phyloP scores from a whole-genome alignment of 345 rosid species.

The Odontarrhena argentea region DNA sequence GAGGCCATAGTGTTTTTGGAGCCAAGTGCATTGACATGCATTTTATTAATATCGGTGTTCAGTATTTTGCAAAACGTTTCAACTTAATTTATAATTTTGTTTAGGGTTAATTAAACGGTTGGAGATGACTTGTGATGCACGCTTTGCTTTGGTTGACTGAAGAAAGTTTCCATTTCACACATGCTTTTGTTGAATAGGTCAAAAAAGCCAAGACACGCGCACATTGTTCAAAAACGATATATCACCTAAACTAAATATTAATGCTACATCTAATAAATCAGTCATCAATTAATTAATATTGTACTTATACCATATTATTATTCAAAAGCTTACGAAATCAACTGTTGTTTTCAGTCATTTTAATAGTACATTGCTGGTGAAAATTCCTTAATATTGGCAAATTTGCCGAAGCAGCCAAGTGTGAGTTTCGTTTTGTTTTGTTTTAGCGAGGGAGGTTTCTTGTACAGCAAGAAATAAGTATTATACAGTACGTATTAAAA shows the following conservation, averaged over 20 bases:
- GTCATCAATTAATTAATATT: background rate
- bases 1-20: too few species aligned
- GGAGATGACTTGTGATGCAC: conserved; percentile 20
- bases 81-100: background rate
- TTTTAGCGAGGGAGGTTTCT: conserved; percentile 15
- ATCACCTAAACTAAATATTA: conserved; percentile 34
- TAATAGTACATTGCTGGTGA: conserved; percentile 24
- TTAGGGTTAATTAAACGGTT: conserved; percentile 2
- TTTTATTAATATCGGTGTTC: too few species aligned
- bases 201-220: conserved; percentile 15
- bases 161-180: conserved; percentile 23
- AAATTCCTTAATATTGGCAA: background rate
- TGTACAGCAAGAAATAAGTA: conserved; percentile 30
- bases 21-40: too few species aligned
- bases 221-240: conserved; percentile 17
- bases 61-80: too few species aligned
- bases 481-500: conserved; percentile 16
- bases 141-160: conserved; percentile 15
- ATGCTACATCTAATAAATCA: background rate
- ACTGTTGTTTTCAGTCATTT: background rate
- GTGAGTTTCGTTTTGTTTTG: background rate
- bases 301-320: background rate
- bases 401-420: background rate
- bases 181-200: conserved; percentile 35
- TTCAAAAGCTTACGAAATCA: background rate